Percentiles rank a stretch among this genome's conserved stretches.
Evolutionary conservation across 2,329 filamentous ascomycete genomes (phyloP).

Genomic region (Alternaria sp.): DNA sequence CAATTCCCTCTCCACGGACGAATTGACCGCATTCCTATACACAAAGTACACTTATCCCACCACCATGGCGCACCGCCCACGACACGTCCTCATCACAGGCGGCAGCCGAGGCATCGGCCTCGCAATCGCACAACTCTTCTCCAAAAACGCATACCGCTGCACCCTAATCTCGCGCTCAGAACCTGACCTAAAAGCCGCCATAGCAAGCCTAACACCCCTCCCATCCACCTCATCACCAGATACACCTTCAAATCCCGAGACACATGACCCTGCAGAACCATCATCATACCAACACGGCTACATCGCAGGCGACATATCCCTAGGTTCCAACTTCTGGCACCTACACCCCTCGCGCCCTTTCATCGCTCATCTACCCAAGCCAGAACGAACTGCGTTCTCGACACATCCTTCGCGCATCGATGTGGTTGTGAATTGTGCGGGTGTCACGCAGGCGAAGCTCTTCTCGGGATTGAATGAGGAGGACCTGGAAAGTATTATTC

Average conservation of each 20-base stretch:
- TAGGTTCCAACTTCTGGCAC: constrained; percentile 31
- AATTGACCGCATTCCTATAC: neutral
- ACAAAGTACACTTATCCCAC: neutral
- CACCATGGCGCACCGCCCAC: constrained; percentile 8
- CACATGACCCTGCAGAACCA: neutral
- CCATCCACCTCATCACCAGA: constrained; percentile 1
- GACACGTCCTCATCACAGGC: constrained; percentile 47
- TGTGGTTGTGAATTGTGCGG: constrained; percentile 80
- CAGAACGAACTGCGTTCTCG: neutral
- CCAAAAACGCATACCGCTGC: constrained; percentile 34
- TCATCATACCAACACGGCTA: constrained; percentile 22
- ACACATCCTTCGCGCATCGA: constrained; percentile 26
- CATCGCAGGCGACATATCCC: constrained; percentile 37
- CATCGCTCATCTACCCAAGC: constrained; percentile 5
- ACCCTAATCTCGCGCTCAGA: constrained; percentile 42
- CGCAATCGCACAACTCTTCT: constrained; percentile 44
- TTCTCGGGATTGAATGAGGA: constrained; percentile 62
- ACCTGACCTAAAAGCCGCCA: constrained; percentile 26
- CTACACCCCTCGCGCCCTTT: neutral
- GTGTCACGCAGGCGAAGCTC: constrained; percentile 69
- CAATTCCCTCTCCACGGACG: neutral
- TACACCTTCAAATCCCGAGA: neutral
- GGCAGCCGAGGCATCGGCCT: constrained; percentile 49
- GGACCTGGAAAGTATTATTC: constrained; percentile 64
- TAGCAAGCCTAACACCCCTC: constrained; percentile 25